Base-by-base conservation (phyloP, 345 rosid species). In the Arabidopsis suecica region DNA sequence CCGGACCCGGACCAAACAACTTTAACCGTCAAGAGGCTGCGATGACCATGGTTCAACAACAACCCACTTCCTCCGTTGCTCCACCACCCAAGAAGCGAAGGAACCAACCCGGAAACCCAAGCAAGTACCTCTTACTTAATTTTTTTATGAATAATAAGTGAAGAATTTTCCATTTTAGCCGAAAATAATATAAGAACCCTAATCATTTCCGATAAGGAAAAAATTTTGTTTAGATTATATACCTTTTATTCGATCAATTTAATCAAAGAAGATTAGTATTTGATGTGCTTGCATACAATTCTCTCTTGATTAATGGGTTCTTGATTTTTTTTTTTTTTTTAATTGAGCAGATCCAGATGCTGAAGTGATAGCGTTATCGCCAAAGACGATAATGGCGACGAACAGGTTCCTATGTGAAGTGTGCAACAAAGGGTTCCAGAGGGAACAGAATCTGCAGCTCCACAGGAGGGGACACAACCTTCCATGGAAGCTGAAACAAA, bases 401-500 rank as follows among this genome's bases (percentile, higher is more conserved):
- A 89, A 89, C 86, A 82, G 93, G 62, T 89, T 88, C 85, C 60
- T 88, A 8, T 89, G 96, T 71, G 96, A 88, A 81, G 96, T 89
- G 33, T 89, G 96, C 88, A 88, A 88, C 78, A 89, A 88, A 83
- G 96, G 96, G 59, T 89, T 89, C 57, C 93, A 88, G 76, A 86
- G 96, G 69, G 96, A 88, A 75, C 96, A 89, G 62, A 89, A 89
- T 71, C 79, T 89, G 47, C 96, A 89, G 75, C 96, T 89, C 14
- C 96, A 89, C 81, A 78, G 96, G 78, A 88, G 93, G 75, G 96
- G 96, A 84, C 96, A 90, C 79, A 90, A 88, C 73, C 81, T 90
- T 62, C 96, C 96, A 68, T 90, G 93, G 93, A 90, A 86, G 79
- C 84, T 90, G 40, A 90, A 77, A 68, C 93, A 88, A 84, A 90